Evolutionary conservation across 495 filamentous ascomycete species (phyloP).

Genomic region (Neurospora sp.): DNA sequence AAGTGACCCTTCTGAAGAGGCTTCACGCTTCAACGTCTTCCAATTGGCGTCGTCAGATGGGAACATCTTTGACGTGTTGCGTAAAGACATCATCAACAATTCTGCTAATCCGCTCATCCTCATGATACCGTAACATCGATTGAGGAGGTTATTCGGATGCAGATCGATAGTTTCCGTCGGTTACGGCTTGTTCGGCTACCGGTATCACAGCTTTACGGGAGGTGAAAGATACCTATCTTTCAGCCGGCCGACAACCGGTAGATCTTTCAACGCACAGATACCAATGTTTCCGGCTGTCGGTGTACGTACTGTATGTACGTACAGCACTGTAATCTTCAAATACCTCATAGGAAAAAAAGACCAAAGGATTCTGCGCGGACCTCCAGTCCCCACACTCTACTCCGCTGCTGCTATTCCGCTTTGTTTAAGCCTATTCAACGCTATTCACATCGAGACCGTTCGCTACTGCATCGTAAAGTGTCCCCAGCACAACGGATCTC

Average conservation of each 20-base stretch:
- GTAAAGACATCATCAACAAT: not conserved
- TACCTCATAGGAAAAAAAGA: not conserved
- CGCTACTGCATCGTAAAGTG: not conserved
- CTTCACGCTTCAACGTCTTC: not conserved
- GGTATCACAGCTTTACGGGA: not conserved
- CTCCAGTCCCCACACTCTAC: no score
- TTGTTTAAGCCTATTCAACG: not conserved
- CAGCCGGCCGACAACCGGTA: not conserved
- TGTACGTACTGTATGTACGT: not conserved
- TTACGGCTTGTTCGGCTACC: not conserved
- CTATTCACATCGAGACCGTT: not conserved
- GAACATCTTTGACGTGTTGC: not conserved
- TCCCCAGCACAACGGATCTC: not conserved
- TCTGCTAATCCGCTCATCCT: not conserved
- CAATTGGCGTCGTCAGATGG: not conserved
- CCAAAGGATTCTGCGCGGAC: not conserved
- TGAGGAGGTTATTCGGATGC: not conserved
- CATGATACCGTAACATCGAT: not conserved
- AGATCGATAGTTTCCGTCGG: not conserved
- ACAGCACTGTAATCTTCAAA: not conserved
- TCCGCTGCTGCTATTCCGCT: not conserved
- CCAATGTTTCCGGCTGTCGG: not conserved
- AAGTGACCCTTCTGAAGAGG: not conserved
- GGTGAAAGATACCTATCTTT: not conserved
- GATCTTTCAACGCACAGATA: not conserved